Percentiles rank a stretch among this genome's conserved stretches.
These are phyloP conservation scores for Cyclotella distinguenda DNA, from an alignment of 108 stramenopile species.

Conservation along the genomic window DNA sequence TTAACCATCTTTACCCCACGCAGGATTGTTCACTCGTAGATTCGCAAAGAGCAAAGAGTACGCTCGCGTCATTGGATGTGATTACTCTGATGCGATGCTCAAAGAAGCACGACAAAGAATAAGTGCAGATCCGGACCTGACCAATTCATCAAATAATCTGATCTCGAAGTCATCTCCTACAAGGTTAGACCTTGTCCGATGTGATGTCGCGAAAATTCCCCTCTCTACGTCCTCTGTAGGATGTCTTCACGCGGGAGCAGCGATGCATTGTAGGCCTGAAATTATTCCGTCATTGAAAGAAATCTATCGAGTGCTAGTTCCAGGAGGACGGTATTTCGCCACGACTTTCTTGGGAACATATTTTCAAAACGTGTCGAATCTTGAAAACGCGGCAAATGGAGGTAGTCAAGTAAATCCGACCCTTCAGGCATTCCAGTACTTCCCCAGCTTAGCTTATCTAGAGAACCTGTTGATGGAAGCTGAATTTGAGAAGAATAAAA, in stretches of 20 bases:
- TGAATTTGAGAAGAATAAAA: conserved; percentile 75
- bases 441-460: conserved; percentile 63
- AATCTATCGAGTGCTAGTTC: conserved; percentile 87
- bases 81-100: conserved; percentile 92
- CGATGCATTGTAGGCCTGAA: conserved; percentile 97
- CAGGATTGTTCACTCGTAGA: conserved; percentile 85
- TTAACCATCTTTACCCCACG: background rate
- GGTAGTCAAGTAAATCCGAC: conserved; percentile 28
- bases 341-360: conserved; percentile 87
- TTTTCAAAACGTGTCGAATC: conserved; percentile 53
- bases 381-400: conserved; percentile 37
- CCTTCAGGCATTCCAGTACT: conserved; percentile 84
- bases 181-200: conserved; percentile 79
- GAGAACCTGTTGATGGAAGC: conserved; percentile 56
- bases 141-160: background rate
- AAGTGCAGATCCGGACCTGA: conserved; percentile 50
- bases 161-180: conserved; percentile 37
- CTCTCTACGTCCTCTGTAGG: conserved; percentile 69
- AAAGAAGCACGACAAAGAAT: conserved; percentile 81
- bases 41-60: conserved; percentile 73
- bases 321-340: conserved; percentile 92
- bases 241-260: conserved; percentile 92
- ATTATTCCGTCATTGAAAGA: conserved; percentile 75
- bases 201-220: conserved; percentile 89
- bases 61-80: conserved; percentile 87